Conservation (phyloP, 495 filamentous ascomycete genomes). For the Trichoderma orchidacearum region DNA sequence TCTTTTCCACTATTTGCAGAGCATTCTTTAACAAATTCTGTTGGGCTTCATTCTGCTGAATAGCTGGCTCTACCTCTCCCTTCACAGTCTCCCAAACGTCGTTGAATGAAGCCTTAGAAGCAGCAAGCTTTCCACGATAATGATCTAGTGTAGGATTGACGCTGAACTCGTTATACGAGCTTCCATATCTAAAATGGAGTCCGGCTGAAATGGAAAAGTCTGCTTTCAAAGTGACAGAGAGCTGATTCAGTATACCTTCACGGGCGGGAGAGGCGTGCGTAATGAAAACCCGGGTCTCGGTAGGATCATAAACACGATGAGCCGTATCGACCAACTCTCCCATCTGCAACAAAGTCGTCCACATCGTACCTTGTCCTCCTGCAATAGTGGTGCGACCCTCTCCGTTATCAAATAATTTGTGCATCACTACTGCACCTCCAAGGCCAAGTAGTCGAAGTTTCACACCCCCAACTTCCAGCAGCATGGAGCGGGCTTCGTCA, state of each 20-base stretch:
- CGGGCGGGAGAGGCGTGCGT: conserved; percentile 95
- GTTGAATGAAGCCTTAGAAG: conserved; percentile 96
- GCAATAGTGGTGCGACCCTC: conserved; percentile 97
- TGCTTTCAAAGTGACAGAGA: conserved; percentile 93
- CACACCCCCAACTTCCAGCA: conserved; percentile 88
- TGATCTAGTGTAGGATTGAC: conserved; percentile 97
- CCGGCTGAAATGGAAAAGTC: conserved; percentile 98
- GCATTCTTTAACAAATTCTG: conserved; percentile 83
- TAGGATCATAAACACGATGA: conserved; percentile 94
- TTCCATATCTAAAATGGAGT: conserved; percentile 96
- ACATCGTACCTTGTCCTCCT: conserved; percentile 98
- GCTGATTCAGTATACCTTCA: conserved; percentile 93
- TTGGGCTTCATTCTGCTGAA: conserved; percentile 83
- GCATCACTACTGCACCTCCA: conserved; percentile 97
- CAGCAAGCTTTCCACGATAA: conserved; percentile 98
- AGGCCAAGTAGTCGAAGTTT: conserved; percentile 91
- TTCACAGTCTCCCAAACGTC: conserved; percentile 99
- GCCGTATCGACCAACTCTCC: conserved; percentile 97
- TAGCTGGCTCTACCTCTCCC: conserved; percentile 83
- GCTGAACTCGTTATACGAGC: conserved; percentile 98
- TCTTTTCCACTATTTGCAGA: conserved; percentile 81
- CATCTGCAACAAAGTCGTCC: conserved; percentile 97
- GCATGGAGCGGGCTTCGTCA: conserved; percentile 88
- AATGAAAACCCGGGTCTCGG: conserved; percentile 94
- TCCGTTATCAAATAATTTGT: conserved; percentile 98